Evolutionary conservation across 23 red algal genomes (phyloP).

Genomic region (Porphyridium purpureum): DNA sequence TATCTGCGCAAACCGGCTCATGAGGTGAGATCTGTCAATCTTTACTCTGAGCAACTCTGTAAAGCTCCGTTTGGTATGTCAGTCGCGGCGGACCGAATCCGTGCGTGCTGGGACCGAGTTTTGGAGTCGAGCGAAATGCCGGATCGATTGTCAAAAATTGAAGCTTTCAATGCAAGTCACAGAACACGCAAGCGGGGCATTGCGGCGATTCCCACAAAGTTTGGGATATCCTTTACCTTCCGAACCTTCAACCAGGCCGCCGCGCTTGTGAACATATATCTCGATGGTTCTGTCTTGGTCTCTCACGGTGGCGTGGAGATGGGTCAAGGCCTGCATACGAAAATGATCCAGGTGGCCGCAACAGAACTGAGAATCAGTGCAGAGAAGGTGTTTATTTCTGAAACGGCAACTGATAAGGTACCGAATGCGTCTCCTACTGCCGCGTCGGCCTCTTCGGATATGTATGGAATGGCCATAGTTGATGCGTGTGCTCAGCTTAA

Average conservation of each 20-base stretch:
- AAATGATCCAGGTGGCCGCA: constrained; percentile 53
- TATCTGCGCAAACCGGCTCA: constrained; percentile 6
- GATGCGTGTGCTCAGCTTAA: constrained; percentile 18
- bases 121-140: constrained; percentile 9
- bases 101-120: constrained; percentile 29
- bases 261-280: constrained; percentile 49
- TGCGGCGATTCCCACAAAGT: constrained; percentile 47
- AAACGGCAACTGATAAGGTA: constrained; percentile 78
- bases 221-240: constrained; percentile 76
- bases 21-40: not conserved
- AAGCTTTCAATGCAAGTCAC: constrained; percentile 26
- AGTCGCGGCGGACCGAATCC: constrained; percentile 11
- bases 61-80: constrained; percentile 48
- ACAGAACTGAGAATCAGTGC: constrained; percentile 32
- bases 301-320: constrained; percentile 73
- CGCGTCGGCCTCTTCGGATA: constrained; percentile 51
- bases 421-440: constrained; percentile 69
- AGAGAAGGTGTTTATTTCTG: constrained; percentile 44
- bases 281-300: constrained; percentile 60
- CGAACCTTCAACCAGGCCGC: constrained; percentile 57
- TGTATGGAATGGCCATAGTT: constrained; percentile 70
- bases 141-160: constrained; percentile 4
- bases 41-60: not conserved
- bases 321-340: constrained; percentile 63
- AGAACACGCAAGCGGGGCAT: constrained; percentile 49